Base-by-base conservation (phyloP, 75 land plant species). In the Isoetes taiwanensis region DNA sequence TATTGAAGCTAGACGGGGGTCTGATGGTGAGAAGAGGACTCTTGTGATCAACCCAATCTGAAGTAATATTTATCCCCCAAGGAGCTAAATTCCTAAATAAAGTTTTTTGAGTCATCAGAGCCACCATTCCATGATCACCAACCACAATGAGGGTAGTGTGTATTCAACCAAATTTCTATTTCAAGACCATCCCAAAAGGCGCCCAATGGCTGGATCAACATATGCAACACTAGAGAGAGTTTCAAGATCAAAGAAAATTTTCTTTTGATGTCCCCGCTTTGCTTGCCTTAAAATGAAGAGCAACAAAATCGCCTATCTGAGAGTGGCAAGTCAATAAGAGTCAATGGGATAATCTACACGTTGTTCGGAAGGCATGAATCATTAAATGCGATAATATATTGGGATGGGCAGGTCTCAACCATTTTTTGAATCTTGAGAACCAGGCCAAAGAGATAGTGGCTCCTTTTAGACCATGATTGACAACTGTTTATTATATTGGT, bases 361-460 rank as follows among this genome's bases (percentile, higher is more conserved):
- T 0, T 72, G 63, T 63, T 80, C 82, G 43, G 75, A 87, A 3
- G 94, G 85, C 4, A 84, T 80, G 2, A 82, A 78, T 0, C 34
- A 66, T 43, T 87, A 67, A 56, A 78, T 83, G 28, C 61, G 24
- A 43, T 34, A 62, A 46, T 89, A 87, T 27, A 43, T 72, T 0
- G 28, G 29, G 4, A 14, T 53, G 10, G 76, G 72, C 53, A 87
- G 83, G 26, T 30, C 59, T 88, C 93, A 82, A 8, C 55, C 41
- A 0, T 85, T 75, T 65, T 83, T 82, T 10, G 65, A 50, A 1
- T 86, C 97, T 64, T 91, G 91, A 14, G 81, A 72, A 0, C 97
- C 97, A 28, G 95, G 89, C 97, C 97, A 91, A 55, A 83, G 86
- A 66, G 67, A 86, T n/a, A 12, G 87, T 80, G n/a, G 95, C 82